These are phyloP conservation scores for Cytospora mali DNA, from an alignment of 2,329 filamentous ascomycete genomes.

Conservation along the genomic window DNA sequence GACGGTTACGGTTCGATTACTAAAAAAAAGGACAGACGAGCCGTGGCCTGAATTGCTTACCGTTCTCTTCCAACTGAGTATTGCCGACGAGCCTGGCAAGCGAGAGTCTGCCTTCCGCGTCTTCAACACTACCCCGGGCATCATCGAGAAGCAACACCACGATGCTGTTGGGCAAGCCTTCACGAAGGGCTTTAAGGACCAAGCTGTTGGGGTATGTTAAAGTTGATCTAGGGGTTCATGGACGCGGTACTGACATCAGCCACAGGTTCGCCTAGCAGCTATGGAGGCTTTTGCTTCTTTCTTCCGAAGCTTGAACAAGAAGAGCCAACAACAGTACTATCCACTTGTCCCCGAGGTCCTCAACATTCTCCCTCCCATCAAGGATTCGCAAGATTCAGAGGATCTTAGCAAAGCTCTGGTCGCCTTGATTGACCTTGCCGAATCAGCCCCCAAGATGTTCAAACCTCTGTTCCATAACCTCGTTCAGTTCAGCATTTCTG, in stretches of 20 bases:
- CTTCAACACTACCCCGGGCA: constrained; percentile 90
- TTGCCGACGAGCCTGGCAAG: constrained; percentile 79
- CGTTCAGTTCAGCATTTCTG: constrained; percentile 88
- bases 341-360: constrained; percentile 85
- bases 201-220: constrained; percentile 70
- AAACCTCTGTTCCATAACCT: constrained; percentile 90
- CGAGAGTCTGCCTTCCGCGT: constrained; percentile 93
- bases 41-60: constrained; percentile 88
- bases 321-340: constrained; percentile 86
- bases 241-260: constrained; percentile 27
- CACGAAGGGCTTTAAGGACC: constrained; percentile 88
- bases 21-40: constrained; percentile 58
- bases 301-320: constrained; percentile 88
- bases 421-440: constrained; percentile 90
- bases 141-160: constrained; percentile 95
- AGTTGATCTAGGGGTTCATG: neutral
- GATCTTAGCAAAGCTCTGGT: constrained; percentile 88
- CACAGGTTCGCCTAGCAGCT: constrained; percentile 82
- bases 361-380: constrained; percentile 91
- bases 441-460: constrained; percentile 97
- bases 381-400: constrained; percentile 87
- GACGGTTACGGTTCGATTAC: neutral
- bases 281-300: constrained; percentile 98
- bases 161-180: constrained; percentile 88
- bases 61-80: constrained; percentile 86